Evolutionary conservation across 768 basidiomycete genomes (phyloP).

Genomic region (Plicaturopsis crispa): DNA sequence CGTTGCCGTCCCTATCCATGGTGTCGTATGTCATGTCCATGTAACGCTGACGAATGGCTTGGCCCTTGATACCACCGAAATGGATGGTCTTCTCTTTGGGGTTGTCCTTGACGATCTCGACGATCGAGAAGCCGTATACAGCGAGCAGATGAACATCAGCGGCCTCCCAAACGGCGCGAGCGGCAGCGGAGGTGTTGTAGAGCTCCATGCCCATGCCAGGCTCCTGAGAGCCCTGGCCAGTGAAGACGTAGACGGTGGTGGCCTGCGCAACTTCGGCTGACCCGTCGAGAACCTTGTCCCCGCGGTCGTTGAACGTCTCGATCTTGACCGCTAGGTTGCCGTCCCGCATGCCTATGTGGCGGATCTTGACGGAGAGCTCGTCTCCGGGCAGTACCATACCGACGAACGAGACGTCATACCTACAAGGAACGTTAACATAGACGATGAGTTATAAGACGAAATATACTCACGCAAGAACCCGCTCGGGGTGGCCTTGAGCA

Average conservation of each 20-base stretch:
- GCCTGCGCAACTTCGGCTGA: conserved; percentile 92
- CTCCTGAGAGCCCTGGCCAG: conserved; percentile 97
- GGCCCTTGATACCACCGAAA: conserved; percentile 98
- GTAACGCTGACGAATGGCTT: conserved; percentile 96
- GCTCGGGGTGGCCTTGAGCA: conserved; percentile 86
- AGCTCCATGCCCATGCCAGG: conserved; percentile 99
- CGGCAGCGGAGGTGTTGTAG: conserved; percentile 87
- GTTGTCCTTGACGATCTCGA: conserved; percentile 98
- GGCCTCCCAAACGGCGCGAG: conserved; percentile 94
- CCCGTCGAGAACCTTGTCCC: conserved; percentile 90
- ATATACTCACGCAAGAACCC: conserved; percentile 72
- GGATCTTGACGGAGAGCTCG: conserved; percentile 78
- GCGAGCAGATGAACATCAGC: conserved; percentile 90
- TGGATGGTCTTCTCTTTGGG: conserved; percentile 98
- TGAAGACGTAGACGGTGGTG: conserved; percentile 92
- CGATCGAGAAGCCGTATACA: conserved; percentile 96
- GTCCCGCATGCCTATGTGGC: conserved; percentile 85
- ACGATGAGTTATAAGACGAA: conserved; percentile 6
- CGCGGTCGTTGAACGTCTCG: conserved; percentile 74
- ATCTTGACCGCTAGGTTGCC: conserved; percentile 91
- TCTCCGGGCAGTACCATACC: conserved; percentile 96
- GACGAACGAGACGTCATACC: conserved; percentile 91
- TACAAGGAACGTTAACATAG: conserved; percentile 21
- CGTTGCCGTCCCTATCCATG: conserved; percentile 91
- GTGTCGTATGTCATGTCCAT: conserved; percentile 99